phyloP scores from a whole-genome alignment of 176 grass and related monocot species.

The Tuctoria greenei region DNA sequence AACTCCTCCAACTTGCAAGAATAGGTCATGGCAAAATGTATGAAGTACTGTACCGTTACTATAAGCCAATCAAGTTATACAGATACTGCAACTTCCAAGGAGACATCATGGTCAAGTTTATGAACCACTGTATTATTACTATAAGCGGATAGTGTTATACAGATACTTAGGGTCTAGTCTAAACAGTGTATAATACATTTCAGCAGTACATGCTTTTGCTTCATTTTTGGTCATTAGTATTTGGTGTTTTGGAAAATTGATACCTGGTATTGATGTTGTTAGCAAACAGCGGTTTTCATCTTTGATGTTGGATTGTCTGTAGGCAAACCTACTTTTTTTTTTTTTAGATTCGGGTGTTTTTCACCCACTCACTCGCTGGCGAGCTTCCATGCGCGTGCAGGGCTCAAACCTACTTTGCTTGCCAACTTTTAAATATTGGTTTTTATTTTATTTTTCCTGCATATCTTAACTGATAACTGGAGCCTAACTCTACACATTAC shows the following conservation, averaged over 20 bases:
- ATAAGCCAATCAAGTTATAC: background rate
- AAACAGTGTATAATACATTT: background rate
- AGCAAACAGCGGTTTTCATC: background rate
- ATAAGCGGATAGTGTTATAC: background rate
- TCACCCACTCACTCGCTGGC: no score
- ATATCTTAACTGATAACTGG: background rate
- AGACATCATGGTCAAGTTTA: no score
- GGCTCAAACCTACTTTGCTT: background rate
- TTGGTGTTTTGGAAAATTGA: background rate
- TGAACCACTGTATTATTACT: no score
- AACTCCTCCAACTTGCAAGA: background rate
- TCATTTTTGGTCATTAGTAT: background rate
- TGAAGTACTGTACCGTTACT: background rate
- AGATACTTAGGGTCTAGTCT: background rate
- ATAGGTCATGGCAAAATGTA: background rate
- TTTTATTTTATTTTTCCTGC: background rate
- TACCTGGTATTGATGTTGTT: background rate
- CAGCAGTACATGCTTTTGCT: background rate
- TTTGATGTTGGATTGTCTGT: background rate
- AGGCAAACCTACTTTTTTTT: conserved; percentile 8
- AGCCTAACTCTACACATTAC: background rate
- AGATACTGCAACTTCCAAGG: background rate
- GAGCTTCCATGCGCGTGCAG: no score
- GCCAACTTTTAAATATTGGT: background rate
- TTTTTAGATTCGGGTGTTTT: no score